Percentiles rank a stretch among this genome's conserved stretches.
Conservation (phyloP, 23 red algal species). For the Gracilaria domingensis region DNA sequence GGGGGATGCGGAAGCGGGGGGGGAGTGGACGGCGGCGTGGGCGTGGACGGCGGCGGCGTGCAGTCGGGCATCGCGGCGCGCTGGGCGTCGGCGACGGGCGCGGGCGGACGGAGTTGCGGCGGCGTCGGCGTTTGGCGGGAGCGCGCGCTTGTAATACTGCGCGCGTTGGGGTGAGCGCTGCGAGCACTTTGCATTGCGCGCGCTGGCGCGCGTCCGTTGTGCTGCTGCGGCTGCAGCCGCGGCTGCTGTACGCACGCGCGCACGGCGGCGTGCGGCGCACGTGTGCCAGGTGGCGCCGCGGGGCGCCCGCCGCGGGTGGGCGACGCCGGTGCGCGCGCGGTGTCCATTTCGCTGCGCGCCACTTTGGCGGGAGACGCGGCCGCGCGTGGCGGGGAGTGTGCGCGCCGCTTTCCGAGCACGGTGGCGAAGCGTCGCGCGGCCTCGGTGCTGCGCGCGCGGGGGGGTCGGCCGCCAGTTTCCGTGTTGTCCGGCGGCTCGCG, state of each 20-base stretch:
- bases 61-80: conserved; percentile 23
- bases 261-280: not conserved
- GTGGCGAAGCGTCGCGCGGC: too few relatives aligned
- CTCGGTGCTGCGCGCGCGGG: too few relatives aligned
- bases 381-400: too few relatives aligned
- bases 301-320: not conserved
- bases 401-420: too few relatives aligned
- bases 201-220: not conserved
- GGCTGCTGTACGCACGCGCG: not conserved
- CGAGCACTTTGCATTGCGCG: not conserved
- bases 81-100: not conserved
- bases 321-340: not conserved
- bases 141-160: not conserved
- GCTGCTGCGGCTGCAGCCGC: not conserved
- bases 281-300: not conserved
- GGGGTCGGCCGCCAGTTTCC: too few relatives aligned
- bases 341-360: too few relatives aligned
- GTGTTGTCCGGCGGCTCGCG: too few relatives aligned
- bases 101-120: not conserved
- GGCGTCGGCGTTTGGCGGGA: not conserved
- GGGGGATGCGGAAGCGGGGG: conserved; percentile 39
- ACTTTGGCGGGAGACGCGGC: not conserved
- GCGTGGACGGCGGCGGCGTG: conserved; percentile 3
- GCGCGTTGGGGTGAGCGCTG: not conserved
- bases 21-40: conserved; percentile 10